phyloP scores from a whole-genome alignment of 306 rosid species.

The Casuarina equisetifolia region DNA sequence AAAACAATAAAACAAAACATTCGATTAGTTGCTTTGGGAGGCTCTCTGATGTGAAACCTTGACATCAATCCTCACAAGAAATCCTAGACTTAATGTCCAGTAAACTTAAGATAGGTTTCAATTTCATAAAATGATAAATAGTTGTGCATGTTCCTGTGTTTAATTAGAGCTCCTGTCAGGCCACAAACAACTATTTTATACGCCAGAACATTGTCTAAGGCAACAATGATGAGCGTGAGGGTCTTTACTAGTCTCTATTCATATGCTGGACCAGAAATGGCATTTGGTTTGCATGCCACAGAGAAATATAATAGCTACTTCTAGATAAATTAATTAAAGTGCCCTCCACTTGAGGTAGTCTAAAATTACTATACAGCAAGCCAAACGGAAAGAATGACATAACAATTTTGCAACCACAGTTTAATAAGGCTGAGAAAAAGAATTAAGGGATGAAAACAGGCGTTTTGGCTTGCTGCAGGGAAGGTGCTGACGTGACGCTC shows the following conservation, averaged over 20 bases:
- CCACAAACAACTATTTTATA: background rate
- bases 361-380: background rate
- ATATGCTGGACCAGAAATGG: background rate
- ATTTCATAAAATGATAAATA: background rate
- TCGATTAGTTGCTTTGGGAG: conserved; percentile 21
- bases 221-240: background rate
- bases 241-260: background rate
- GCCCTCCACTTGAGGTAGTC: background rate
- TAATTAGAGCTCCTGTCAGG: background rate
- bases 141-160: background rate
- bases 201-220: background rate
- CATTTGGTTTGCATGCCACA: background rate
- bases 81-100: background rate
- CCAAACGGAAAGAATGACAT: background rate
- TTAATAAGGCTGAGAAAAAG: background rate
- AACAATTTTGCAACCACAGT: background rate
- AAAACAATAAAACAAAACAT: conserved; percentile 24
- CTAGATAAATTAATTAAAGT: background rate
- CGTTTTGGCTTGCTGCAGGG: too few relatives aligned
- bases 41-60: background rate
- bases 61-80: background rate
- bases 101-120: background rate
- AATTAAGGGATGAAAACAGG: background rate
- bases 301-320: background rate
- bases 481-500: too few relatives aligned